Evolutionary conservation across 2,329 filamentous ascomycete genomes (phyloP), one percentile per base, ranked within the genome.

Genomic region (Pestalotiopsis sp.): DNA sequence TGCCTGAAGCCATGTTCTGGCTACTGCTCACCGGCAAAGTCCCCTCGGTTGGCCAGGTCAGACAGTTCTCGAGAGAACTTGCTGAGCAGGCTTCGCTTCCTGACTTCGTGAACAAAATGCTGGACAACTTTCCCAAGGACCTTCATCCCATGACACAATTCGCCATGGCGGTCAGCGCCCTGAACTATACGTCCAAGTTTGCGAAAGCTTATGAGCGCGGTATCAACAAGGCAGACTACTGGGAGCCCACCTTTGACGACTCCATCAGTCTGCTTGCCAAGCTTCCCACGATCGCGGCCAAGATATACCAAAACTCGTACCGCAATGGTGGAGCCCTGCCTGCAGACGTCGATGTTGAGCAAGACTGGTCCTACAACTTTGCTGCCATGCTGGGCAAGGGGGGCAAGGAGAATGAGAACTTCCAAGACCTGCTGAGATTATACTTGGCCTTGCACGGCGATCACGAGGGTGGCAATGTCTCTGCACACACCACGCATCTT

Each of bases 1-100:
- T 98, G 13, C 96, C 96, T 62, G 96, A 99, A 83, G 91, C 95
- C 81, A 99, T 99, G 96, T 99, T 99, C 88, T 99, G 96, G 96
- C 90, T 98, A 57, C 90, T 99, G 65, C 87, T 99, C 75, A 99
- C 96, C 11, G 96, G 96, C 69, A 88, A 97, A 82, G 93, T 98
- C 25, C 96, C 96, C 27, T 93, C 92, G 1, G 92, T 91, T 25
- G 84, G 85, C 71, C 96, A 99, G 82, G 90, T 96, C 71, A 93
- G 95, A 76, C 85, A 83, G 59, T 90, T 99, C 75, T 97, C 94
- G 61, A 89, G 91, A 69, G 92, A 98, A 81, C 87, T 98, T 27
- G 96, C 96, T 65, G 92, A 95, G 80, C 91, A 98, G 83, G 92
- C 93, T 25, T 85, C 89, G 75, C 89, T 99, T 65, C 96, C 96